Base-by-base conservation (phyloP, 345 rosid species). In the Boechera divaricarpa region DNA sequence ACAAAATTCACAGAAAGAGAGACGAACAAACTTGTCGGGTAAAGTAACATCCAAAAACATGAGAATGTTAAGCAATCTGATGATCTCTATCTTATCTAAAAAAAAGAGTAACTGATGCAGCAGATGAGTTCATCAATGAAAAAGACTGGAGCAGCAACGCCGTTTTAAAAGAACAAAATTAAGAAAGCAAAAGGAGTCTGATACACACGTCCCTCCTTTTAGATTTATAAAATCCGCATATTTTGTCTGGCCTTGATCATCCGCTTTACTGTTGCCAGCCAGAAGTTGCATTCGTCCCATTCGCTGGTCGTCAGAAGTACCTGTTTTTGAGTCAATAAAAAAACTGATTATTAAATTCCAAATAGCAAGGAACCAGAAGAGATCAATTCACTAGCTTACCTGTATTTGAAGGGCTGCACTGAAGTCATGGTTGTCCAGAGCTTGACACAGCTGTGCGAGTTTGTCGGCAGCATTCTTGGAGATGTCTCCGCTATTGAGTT, bases 201-300 rank as follows among this genome's bases (percentile, higher is more conserved):
- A 69, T 70, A 69, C 63, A 61, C 49, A 24, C 51, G 75, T 56
- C 72, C 53, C 71, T 70, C 76, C 72, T 64, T 21, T 41, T 39
- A 73, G 55, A 48, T 71, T 64, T 53, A 61, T 62, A 53, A 15
- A 56, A 3, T 28, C 83, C 99, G 88, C 64, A 86, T 82, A 47
- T 79, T 86, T 83, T 96, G 99, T 82, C 92, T 87, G 5, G 91
- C 80, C 84, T 91, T 93, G 77, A 93, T 96, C 97, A 91, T 93
- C 77, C 99, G 85, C 83, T 96, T 96, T 7, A 96, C 84, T 0
- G 93, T 83, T 10, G 96, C 87, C 74, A 96, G 85, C 99, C 98
- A 96, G 86, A 89, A 91, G 82, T 88, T 93, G 83, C 99, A 91
- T 82, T 96, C 99, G 70, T 96, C 99, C 98, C 99, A 96, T 81